Base-by-base conservation (phyloP, 306 rosid species). In the Ormosia emarginata region DNA sequence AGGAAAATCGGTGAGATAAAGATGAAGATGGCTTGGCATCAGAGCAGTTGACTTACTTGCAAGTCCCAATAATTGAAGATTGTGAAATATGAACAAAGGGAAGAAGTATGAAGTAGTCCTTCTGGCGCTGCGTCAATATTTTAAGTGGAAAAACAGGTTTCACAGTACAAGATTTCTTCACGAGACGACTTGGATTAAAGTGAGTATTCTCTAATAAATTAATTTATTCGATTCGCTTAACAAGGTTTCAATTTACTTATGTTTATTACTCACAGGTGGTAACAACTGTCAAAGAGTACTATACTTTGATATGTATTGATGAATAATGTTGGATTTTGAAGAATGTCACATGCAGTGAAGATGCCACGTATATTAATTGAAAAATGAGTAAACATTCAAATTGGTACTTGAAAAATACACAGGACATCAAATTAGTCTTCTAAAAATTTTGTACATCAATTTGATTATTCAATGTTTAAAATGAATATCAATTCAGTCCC, bases 31-130 rank as follows among this genome's bases (percentile, higher is more conserved):
- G 44, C 7, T 63, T 30, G 33, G 3, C n/a, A 78, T 53, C 14
- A 14, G 76, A 79, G 72, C 11, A 47, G 84, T 73, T 84, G 77
- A 74, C 78, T 84, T 71, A 0, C 24, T 59, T 1, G 0, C 24
- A 24, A 0, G 24, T 24, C 24, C 24, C 24, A 24, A 24, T 24
- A 13, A 50, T 70, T 73, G 67, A 71, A 78, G 62, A 10, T 11
- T 3, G 53, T 66, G 41, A 49, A 50, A 64, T 8, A 15, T 12
- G 3, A 49, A 9, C 9, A 15, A 49, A 17, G 9, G 39, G 12
- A 0, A 49, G 15, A 76, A 18, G 37, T 15, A 15, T 47, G 61
- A n/a, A 77, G 6, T 37, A 2, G 8, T 39, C 24, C 14, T 10
- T 14, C 17, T 37, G 24, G 72, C 52, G 72, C 52, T 67, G 36